Evolutionary conservation across 306 rosid genomes (phyloP).

Genomic region (Neltuma alba): DNA sequence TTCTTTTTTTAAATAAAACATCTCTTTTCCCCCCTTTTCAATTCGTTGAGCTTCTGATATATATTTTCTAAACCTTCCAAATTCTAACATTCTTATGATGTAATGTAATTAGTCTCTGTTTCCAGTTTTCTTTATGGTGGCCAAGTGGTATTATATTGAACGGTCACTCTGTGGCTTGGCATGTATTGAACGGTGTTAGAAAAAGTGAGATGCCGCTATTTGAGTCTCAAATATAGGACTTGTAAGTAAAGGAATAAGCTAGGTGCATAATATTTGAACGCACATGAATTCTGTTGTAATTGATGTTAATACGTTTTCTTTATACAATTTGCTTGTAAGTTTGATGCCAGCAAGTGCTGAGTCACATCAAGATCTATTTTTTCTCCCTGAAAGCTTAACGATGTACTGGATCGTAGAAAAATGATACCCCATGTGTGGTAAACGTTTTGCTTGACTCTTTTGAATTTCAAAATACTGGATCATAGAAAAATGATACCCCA

Average conservation of each 20-base stretch:
- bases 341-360: neutral
- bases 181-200: neutral
- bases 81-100: neutral
- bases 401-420: neutral
- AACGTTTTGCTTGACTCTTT: neutral
- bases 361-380: neutral
- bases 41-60: neutral
- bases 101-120: neutral
- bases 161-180: too few species aligned
- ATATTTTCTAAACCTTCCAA: neutral
- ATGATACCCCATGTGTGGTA: neutral
- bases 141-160: neutral
- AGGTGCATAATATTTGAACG: neutral
- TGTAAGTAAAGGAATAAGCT: neutral
- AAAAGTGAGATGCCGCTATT: neutral
- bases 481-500: too few species aligned
- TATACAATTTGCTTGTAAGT: neutral
- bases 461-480: too few species aligned
- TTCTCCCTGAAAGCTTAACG: neutral
- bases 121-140: neutral
- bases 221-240: neutral
- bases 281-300: neutral
- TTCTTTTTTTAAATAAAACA: too few species aligned
- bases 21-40: too few species aligned
- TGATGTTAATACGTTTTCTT: neutral